Base-by-base conservation (phyloP, 257 asterid species). In the Lycium barbarum region DNA sequence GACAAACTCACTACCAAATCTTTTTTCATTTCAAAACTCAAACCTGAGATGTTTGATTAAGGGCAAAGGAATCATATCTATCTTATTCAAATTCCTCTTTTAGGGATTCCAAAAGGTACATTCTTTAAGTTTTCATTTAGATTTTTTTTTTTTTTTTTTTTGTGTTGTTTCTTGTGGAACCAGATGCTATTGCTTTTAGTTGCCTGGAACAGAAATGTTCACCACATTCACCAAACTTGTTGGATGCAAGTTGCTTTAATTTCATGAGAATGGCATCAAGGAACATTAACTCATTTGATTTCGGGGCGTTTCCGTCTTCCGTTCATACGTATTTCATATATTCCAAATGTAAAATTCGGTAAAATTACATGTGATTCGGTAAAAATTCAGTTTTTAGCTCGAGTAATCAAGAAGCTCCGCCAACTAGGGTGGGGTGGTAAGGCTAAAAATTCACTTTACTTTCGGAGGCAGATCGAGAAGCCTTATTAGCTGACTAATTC, bases 151-250 rank as follows among this genome's bases (percentile, higher is more conserved):
- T 2, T n/a, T 72, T 0, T 72, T 45, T 4, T 47, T 73, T 73
- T 4, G n/a, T 17, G 33, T 18, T 71, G 36, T 43, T 71, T n/a
- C 4, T 4, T 18, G 57, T 40, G 18, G 57, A 72, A 72, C 38
- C 38, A n/a, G 18, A 10, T 73, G n/a, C 80, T 5, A 20, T 73
- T 73, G 11, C 59, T 73, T 73, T 73, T n/a, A 11, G 81, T 71
- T 43, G 57, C 54, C 51, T 17, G 57, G 36, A 26, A 71, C 49
- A 18, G 11, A 9, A 43, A 18, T 43, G 63, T 58, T 58, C 63
- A 58, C 26, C 45, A 40, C 11, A 11, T 17, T 71, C 55, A 9
- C 57, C 36, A 71, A 43, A 43, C 20, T 20, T 33, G 2, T 20
- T 43, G 79, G 6, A 17, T 2, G 18, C 11, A 68, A 68, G 51